Evolutionary conservation across 805 yeast species (phyloP).

Genomic region (Kuraishia piskuri): DNA sequence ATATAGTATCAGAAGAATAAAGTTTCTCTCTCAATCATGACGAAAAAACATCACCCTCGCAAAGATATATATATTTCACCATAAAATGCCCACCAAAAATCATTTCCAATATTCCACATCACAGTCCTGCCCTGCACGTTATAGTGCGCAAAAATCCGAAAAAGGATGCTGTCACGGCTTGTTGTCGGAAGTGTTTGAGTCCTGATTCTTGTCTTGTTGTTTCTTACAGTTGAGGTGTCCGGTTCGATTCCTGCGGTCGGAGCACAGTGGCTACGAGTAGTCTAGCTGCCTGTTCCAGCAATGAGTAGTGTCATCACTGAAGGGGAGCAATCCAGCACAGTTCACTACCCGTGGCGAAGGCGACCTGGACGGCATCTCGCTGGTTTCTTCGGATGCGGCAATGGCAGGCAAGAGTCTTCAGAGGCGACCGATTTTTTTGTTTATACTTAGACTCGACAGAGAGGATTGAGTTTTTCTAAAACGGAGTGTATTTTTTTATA

Average conservation of each 20-base stretch:
- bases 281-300: slow-evolving; percentile 20
- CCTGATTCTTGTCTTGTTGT: slow-evolving; percentile 5
- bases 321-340: slow-evolving; percentile 40
- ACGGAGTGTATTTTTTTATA: no score
- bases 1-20: background rate
- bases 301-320: slow-evolving; percentile 26
- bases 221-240: slow-evolving; percentile 27
- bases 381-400: slow-evolving; percentile 19
- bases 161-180: slow-evolving; percentile 11
- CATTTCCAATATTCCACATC: background rate
- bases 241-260: slow-evolving; percentile 34
- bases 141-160: background rate
- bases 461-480: no score
- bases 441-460: no score
- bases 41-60: no score
- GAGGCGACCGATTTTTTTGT: slow-evolving; percentile 9
- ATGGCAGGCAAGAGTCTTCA: slow-evolving; percentile 7
- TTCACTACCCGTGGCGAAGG: slow-evolving; percentile 31
- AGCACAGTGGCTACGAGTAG: slow-evolving; percentile 20
- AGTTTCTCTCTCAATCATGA: no score
- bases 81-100: no score
- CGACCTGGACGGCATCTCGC: slow-evolving; percentile 29
- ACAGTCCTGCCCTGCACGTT: no score
- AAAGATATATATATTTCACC: no score
- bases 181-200: slow-evolving; percentile 11